These are phyloP conservation scores for Aspergillus puulaauensis DNA, from an alignment of 2,329 filamentous ascomycete species.

Conservation along the genomic window DNA sequence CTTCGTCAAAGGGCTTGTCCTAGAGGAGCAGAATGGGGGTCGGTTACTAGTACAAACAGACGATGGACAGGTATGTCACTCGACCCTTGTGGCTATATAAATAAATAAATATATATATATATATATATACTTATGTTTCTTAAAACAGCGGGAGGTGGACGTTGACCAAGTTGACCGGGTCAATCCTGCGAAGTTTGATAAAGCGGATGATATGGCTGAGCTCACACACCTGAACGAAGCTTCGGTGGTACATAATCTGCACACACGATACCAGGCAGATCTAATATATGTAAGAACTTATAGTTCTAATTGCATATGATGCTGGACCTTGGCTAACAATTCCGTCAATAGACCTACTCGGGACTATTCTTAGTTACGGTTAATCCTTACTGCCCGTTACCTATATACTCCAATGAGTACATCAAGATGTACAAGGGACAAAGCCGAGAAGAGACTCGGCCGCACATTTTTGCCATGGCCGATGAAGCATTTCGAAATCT, in stretches of 20 bases:
- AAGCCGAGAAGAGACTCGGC: conserved; percentile 88
- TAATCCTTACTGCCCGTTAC: conserved; percentile 91
- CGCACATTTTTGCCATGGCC: conserved; percentile 96
- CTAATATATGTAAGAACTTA: conserved; percentile 70
- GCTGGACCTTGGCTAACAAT: neutral
- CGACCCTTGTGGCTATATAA: neutral
- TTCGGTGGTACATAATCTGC: conserved; percentile 94
- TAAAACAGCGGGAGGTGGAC: conserved; percentile 78
- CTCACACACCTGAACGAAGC: conserved; percentile 97
- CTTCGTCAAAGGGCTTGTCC: conserved; percentile 89
- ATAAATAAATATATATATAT: no score
- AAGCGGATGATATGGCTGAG: conserved; percentile 98
- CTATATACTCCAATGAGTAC: conserved; percentile 96
- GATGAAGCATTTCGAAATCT: conserved; percentile 95
- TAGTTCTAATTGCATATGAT: no score
- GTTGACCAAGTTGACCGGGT: conserved; percentile 93
- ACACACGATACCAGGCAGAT: conserved; percentile 92
- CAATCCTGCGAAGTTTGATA: conserved; percentile 99
- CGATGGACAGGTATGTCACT: conserved; percentile 71
- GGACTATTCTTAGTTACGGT: conserved; percentile 95
- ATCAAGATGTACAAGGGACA: conserved; percentile 97
- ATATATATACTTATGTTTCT: conserved; percentile 20
- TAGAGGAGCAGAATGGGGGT: conserved; percentile 72
- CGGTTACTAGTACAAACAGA: conserved; percentile 86
- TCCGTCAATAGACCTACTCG: conserved; percentile 72